Conservation (phyloP, 2,329 filamentous ascomycete species). For the Cladobotryum protrusum region DNA sequence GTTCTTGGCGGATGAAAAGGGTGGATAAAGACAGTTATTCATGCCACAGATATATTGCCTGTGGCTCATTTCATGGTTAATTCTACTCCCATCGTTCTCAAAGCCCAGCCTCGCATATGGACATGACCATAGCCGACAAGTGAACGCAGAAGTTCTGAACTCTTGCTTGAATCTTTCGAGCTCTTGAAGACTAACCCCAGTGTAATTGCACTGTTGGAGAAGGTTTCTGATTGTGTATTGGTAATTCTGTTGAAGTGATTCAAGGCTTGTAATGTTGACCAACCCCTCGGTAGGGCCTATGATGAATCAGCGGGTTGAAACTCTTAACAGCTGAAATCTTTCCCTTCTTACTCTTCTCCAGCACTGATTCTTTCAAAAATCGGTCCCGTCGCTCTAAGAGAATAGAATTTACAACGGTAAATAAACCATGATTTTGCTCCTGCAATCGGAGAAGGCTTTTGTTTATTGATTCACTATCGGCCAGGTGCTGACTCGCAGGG, state of each 20-base stretch:
- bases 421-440: not conserved
- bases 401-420: not conserved
- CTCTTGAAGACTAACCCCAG: not conserved
- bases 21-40: not conserved
- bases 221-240: constrained; percentile 3
- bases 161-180: constrained; percentile 10
- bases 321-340: not conserved
- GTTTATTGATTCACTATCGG: too few relatives aligned
- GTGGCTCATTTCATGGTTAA: not conserved
- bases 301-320: not conserved
- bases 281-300: not conserved
- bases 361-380: not conserved
- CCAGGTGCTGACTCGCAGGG: too few relatives aligned
- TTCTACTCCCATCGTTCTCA: not conserved
- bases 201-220: not conserved
- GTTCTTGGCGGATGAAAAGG: not conserved
- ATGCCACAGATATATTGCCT: not conserved
- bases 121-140: constrained; percentile 14
- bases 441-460: not conserved
- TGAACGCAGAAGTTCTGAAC: constrained; percentile 9
- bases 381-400: not conserved
- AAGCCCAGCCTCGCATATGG: constrained; percentile 15
- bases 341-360: not conserved
- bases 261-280: not conserved
- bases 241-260: not conserved